Evolutionary conservation across 1,139 yeast genomes (phyloP), one percentile per base, ranked within the genome.

Genomic region (Scheffersomyces cryptocercus): DNA sequence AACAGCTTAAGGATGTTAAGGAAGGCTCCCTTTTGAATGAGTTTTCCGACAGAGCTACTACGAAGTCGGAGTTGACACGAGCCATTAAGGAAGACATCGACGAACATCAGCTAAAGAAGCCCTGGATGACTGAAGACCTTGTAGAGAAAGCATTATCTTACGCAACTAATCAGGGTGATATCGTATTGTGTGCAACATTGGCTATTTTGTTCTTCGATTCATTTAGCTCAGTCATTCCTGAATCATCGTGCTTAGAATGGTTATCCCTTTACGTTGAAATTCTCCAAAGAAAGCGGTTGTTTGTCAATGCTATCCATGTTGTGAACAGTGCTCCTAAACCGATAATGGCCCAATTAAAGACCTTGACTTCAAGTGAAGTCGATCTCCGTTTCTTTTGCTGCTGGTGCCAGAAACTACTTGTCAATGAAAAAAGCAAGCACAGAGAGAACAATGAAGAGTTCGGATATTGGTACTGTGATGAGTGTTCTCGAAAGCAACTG

Each of bases 401-500:
- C 36, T 69, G 74, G 49, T 91, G 97, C 62, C 71, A 75, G 33
- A 73, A 78, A 40, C 71, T 88, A 5, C 67, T 90, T 12, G 65
- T 81, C 4, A 89, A 88, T 58, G 95, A 87, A 51, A 61, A 63
- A 9, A 71, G 84, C 12, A 83, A 81, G 55, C 68, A 63, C 30
- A 67, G 62, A 34, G 40, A 38, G n/a, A 36, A 36, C 8, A 31
- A 36, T 20, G 50, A 47, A 13, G 56, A 52, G 8, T 75, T 79
- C 54, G 96, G 95, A 0, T 84, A 77, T 54, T 90, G 97, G 96
- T 88, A 84, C 60, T 91, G 97, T 66, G 89, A 83, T 41, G 74
- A 73, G 35, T 91, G 97, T 61, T 68, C 73, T 3, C 69, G 65
- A 37, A 70, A 72, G 28, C 84, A 81, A 50, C 84, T 80, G 50